Conservation (phyloP, 73 alveolate genomes). For the Loxodes magnus region DNA sequence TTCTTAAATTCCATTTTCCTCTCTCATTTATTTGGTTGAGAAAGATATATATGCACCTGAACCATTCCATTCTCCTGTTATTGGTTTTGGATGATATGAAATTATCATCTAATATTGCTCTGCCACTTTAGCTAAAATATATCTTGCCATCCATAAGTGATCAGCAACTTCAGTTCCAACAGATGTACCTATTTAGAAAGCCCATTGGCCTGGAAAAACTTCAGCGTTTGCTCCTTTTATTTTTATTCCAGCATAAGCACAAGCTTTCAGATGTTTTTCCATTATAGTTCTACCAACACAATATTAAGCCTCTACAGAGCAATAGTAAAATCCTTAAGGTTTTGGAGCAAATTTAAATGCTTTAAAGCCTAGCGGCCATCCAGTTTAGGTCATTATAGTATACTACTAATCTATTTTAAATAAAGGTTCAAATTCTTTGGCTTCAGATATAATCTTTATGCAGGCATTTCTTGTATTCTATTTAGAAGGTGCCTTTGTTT, state of each 20-base stretch:
- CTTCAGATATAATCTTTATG: constrained; percentile 26
- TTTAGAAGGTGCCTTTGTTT: constrained; percentile 51
- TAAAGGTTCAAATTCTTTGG: constrained; percentile 66
- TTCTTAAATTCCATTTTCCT: constrained; percentile 37
- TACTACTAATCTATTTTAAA: constrained; percentile 85
- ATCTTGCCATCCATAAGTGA: constrained; percentile 78
- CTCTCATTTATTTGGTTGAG: constrained; percentile 47
- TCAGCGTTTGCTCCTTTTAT: constrained; percentile 86
- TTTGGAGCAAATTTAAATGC: constrained; percentile 58
- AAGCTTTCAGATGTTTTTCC: constrained; percentile 72
- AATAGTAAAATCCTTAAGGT: constrained; percentile 77
- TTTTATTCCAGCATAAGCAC: constrained; percentile 62
- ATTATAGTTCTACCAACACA: constrained; percentile 77
- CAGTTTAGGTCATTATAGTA: constrained; percentile 15
- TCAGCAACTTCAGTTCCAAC: constrained; percentile 83
- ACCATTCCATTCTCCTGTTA: constrained; percentile 58
- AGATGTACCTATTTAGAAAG: constrained; percentile 77
- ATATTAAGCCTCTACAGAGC: constrained; percentile 69
- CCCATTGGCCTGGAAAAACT: constrained; percentile 95
- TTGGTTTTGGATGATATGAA: constrained; percentile 28
- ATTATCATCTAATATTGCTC: constrained; percentile 27
- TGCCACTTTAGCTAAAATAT: constrained; percentile 26
- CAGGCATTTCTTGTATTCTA: constrained; percentile 46
- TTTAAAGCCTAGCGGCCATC: constrained; percentile 53
- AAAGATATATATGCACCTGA: constrained; percentile 83